phyloP scores from a whole-genome alignment of 768 basidiomycete genomes.

The Cystofilobasidium macerans region DNA sequence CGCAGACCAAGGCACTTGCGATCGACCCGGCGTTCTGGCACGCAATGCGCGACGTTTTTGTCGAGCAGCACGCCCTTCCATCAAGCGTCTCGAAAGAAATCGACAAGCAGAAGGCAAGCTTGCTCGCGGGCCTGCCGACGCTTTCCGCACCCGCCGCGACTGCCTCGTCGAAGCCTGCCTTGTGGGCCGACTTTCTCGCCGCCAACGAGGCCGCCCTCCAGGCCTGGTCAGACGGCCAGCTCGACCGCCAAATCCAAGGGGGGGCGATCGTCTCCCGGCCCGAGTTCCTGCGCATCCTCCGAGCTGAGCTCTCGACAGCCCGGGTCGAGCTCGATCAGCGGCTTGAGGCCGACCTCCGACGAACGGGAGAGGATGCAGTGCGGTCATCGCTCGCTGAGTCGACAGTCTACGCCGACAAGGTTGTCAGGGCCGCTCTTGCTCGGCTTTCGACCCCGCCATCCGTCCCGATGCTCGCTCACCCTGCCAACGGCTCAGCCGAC shows the following conservation, averaged over 20 bases:
- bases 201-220: conserved; percentile 36
- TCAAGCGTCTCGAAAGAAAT: conserved; percentile 30
- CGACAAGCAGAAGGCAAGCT: conserved; percentile 2
- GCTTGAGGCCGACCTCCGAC: conserved; percentile 28
- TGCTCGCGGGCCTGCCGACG: not conserved
- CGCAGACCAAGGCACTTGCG: conserved; percentile 31
- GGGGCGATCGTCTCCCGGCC: conserved; percentile 36
- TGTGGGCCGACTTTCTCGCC: conserved; percentile 34
- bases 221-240: conserved; percentile 35
- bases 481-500: not conserved
- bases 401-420: not conserved
- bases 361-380: no score
- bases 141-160: not conserved
- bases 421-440: conserved; percentile 25
- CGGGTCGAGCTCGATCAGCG: conserved; percentile 29
- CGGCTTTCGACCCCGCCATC: conserved; percentile 6
- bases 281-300: conserved; percentile 37
- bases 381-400: conserved; percentile 26
- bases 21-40: conserved; percentile 42
- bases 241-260: conserved; percentile 29
- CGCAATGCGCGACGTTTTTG: conserved; percentile 39
- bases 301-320: conserved; percentile 36
- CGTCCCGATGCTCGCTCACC: no score
- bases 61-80: conserved; percentile 31
- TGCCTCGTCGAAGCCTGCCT: conserved; percentile 16